A percentile compares a stretch with the other conserved stretches of the same genome.
Evolutionary conservation across 2,329 filamentous ascomycete genomes (phyloP).

Genomic region (Phyllosticta citribraziliensis): DNA sequence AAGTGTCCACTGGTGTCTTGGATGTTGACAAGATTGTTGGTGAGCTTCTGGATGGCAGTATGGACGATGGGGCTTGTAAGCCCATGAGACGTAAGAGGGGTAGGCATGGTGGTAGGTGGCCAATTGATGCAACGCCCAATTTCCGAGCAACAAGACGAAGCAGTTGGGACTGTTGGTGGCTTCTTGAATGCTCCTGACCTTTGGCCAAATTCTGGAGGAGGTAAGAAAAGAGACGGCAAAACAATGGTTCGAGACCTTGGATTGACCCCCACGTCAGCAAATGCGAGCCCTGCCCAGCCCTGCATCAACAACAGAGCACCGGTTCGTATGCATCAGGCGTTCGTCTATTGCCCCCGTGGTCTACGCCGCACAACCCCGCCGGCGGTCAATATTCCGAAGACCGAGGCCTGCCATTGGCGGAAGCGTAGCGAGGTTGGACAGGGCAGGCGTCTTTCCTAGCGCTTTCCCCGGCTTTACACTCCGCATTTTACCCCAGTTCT

Average conservation of each 20-base stretch:
- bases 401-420: neutral
- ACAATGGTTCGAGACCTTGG: neutral
- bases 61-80: conserved; percentile 37
- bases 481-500: neutral
- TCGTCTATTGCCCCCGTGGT: neutral
- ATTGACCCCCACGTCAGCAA: neutral
- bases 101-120: conserved; percentile 29
- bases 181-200: neutral
- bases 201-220: neutral
- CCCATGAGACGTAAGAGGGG: conserved; percentile 32
- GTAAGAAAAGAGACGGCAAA: neutral
- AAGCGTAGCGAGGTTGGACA: neutral
- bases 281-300: neutral
- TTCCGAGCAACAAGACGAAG: neutral
- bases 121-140: neutral
- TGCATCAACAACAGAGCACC: neutral
- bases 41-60: conserved; percentile 54
- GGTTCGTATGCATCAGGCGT: neutral
- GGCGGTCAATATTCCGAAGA: conserved; percentile 4
- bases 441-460: neutral
- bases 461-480: neutral
- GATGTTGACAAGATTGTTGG: conserved; percentile 67
- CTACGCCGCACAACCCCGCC: conserved; percentile 2
- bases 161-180: neutral
- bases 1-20: conserved; percentile 66